Evolutionary conservation across 495 filamentous ascomycete species (phyloP), one percentile per base, ranked within the genome.

Genomic region (Cercophora newfieldiana): DNA sequence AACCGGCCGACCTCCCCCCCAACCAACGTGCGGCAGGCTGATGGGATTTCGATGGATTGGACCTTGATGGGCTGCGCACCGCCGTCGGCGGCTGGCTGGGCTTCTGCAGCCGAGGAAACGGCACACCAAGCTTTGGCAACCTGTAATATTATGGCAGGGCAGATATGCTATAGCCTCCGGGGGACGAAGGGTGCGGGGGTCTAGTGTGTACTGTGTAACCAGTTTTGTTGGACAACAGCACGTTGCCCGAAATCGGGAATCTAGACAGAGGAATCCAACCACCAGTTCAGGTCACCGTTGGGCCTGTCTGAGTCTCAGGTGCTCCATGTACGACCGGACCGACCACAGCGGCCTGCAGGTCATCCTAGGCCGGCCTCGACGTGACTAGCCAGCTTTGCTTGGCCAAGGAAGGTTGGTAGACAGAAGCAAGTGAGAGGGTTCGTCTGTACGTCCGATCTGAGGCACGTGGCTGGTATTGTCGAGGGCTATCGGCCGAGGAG

Each of bases 401-500:
- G 18, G n/a, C 37, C 37, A 4, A 44, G 37, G 37, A 44, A 2
- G 37, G 37, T 44, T 14, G 37, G 37, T 44, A 44, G 37, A 44
- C 37, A 44, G 37, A 44, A 44, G 37, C 37, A 44, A 44, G 37
- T 8, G 37, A 44, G 37, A 14, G 18, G 18, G 12, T 14, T 14
- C 37, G 37, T 33, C 56, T 25, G n/a, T 63, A 63, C 60, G 26
- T 63, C 48, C n/a, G 25, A 16, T 24, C 12, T 29, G 47, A 49
- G 21, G 44, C 60, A 63, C 60, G 60, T 63, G 60, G 60, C 44
- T 30, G 28, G 6, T 44, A 25, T 7, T 28, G 48, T 48, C 28
- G n/a, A n/a, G n/a, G n/a, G 60, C 14, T 53, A n/a, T 28, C 14
- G 22, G 50, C 14, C 22, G 19, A 55, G 19, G 21, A 18, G 21